Base-by-base conservation (phyloP, 2,329 filamentous ascomycete species). In the Nemania serpens region DNA sequence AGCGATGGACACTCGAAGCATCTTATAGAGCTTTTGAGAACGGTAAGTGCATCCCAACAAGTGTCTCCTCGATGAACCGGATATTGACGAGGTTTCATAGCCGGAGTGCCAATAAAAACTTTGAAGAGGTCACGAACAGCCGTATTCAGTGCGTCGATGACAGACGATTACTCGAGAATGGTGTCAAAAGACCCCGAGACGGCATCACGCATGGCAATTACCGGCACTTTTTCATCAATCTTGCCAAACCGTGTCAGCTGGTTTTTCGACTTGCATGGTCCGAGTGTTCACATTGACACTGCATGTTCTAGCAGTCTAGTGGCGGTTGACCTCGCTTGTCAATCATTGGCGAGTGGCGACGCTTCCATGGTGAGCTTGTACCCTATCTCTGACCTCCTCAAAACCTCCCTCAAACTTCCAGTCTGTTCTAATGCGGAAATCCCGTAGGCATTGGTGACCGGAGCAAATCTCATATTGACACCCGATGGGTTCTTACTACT, bases 231-330 rank as follows among this genome's bases (percentile, higher is more conserved):
- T 13, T 48, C 66, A 7, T 71, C 68, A 9, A 72, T 79, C 3
- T 37, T 77, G 5, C 68, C 78, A 0, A 81, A 80, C 58, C 72
- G 79, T 1, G 64, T 78, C 12, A 76, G 75, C 37, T 80, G 75
- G 72, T 77, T 72, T 58, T 79, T 77, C 46, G 72, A 79, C 53
- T 61, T 76, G 43, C 64, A 65, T 5, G 76, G 77, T 0, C 71
- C 76, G 0, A 76, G 74, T 58, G 66, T 75, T 42, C 73, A 74
- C 13, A 62, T 77, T 29, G 72, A 78, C 51, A 76, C 77, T 11
- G 77, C 75, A 5, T 79, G 77, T 60, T 78, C 75, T 2, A 73
- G 71, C 34, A 74, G 71, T 41, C 62, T 78, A 52, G 63, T 75
- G 0, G 75, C 73, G 11, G 53, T 75, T 13, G 71, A 75, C 56